These are phyloP conservation scores for Tylopilus vinaceipallidus DNA, from an alignment of 768 basidiomycete species.

Conservation along the genomic window DNA sequence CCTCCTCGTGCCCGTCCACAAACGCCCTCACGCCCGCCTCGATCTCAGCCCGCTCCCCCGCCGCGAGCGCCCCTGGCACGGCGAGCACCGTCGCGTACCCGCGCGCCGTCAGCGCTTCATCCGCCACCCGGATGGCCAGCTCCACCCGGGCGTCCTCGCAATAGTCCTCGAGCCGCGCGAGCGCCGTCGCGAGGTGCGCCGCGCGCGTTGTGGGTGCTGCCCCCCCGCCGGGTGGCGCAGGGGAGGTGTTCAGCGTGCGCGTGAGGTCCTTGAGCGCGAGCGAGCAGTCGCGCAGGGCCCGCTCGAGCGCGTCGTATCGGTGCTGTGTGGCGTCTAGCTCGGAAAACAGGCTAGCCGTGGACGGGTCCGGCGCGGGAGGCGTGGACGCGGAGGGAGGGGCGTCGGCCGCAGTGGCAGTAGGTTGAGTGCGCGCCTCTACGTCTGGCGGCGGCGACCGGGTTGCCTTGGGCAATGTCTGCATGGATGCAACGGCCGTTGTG, in stretches of 20 bases:
- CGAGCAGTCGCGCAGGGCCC: conserved; percentile 68
- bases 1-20: conserved; percentile 20
- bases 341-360: conserved; percentile 39
- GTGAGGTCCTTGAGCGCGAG: conserved; percentile 60
- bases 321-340: conserved; percentile 43
- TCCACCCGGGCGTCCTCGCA: conserved; percentile 81
- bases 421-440: too few relatives aligned
- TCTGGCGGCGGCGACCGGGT: neutral
- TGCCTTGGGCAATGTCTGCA: neutral
- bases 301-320: conserved; percentile 62
- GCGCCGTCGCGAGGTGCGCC: conserved; percentile 45
- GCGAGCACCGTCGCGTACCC: conserved; percentile 70
- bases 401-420: too few relatives aligned
- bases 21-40: conserved; percentile 49
- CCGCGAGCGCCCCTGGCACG: conserved; percentile 47
- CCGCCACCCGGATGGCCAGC: conserved; percentile 73
- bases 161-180: conserved; percentile 67
- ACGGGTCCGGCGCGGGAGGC: too few relatives aligned
- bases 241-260: conserved; percentile 16
- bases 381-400: neutral
- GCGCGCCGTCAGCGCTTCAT: conserved; percentile 61
- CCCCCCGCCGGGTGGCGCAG: neutral
- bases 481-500: neutral
- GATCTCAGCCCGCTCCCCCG: conserved; percentile 35
- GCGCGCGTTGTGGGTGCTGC: neutral